A percentile compares a stretch with the other conserved stretches of the same genome.
Evolutionary conservation across 202 grass and related monocot genomes (phyloP).

Genomic region (Bolboschoenoplectus hybrid): DNA sequence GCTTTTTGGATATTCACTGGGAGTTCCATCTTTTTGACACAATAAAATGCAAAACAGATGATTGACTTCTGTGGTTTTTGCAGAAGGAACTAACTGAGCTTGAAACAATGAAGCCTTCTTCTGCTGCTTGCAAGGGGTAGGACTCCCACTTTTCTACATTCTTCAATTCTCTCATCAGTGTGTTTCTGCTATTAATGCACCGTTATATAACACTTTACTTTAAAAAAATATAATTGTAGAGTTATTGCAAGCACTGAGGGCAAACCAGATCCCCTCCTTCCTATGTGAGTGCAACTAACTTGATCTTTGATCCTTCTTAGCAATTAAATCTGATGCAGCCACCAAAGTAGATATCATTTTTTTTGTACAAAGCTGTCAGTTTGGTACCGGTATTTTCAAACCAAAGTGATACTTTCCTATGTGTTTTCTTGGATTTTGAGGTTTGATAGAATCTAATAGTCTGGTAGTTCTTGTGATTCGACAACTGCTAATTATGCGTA

Average conservation of each 20-base stretch:
- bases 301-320: neutral
- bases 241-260: slow-evolving; percentile 74
- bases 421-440: slow-evolving; percentile 1
- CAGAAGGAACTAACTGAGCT: slow-evolving; percentile 88
- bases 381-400: neutral
- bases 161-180: slow-evolving; percentile 20
- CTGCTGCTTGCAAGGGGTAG: slow-evolving; percentile 82
- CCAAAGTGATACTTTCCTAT: neutral
- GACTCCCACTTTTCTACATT: slow-evolving; percentile 38
- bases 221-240: slow-evolving; percentile 45
- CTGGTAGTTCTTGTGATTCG: neutral
- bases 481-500: neutral
- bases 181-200: slow-evolving; percentile 10
- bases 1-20: neutral
- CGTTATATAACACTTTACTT: neutral
- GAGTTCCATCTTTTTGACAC: neutral
- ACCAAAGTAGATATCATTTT: neutral
- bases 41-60: neutral
- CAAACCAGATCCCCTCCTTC: slow-evolving; percentile 85
- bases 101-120: slow-evolving; percentile 76
- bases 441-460: neutral
- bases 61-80: slow-evolving; percentile 28
- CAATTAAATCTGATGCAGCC: slow-evolving; percentile 12
- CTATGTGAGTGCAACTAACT: slow-evolving; percentile 55
- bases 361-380: neutral